Conservation (phyloP, 495 filamentous ascomycete genomes). For the Evernia prunastri region DNA sequence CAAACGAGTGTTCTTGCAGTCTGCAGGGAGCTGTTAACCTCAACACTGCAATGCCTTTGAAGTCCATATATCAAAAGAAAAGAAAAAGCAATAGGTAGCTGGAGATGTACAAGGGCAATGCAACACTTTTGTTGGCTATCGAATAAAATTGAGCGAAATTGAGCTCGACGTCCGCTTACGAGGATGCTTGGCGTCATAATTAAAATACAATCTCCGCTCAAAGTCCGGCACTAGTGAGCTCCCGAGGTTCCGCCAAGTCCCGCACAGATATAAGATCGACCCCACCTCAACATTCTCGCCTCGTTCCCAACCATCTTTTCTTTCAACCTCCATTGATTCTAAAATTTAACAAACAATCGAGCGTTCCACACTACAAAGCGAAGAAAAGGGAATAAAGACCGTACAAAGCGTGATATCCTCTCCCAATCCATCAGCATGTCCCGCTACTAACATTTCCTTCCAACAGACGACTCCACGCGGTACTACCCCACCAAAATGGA, state of each 20-base stretch:
- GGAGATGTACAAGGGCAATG: not conserved
- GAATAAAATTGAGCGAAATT: not conserved
- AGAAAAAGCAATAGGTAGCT: not conserved
- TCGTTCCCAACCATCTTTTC: not conserved
- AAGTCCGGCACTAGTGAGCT: not conserved
- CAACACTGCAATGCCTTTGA: not conserved
- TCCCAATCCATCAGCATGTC: not conserved
- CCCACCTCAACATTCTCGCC: not conserved
- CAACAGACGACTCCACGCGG: not conserved
- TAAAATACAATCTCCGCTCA: not conserved
- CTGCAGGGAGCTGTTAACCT: not conserved
- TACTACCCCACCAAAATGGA: slow-evolving; percentile 11
- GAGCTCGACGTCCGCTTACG: not conserved
- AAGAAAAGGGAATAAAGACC: no score
- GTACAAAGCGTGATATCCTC: not conserved
- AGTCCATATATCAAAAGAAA: not conserved
- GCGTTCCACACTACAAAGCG: not conserved
- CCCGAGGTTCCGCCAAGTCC: not conserved
- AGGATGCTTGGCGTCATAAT: slow-evolving; percentile 2
- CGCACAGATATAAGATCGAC: not conserved
- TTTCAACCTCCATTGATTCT: not conserved
- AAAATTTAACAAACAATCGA: not conserved
- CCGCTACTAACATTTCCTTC: not conserved
- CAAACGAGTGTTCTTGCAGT: no score
- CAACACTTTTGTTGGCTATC: not conserved